Conservation (phyloP, 2,329 filamentous ascomycete species). For the Ceratocystis cubensis region DNA sequence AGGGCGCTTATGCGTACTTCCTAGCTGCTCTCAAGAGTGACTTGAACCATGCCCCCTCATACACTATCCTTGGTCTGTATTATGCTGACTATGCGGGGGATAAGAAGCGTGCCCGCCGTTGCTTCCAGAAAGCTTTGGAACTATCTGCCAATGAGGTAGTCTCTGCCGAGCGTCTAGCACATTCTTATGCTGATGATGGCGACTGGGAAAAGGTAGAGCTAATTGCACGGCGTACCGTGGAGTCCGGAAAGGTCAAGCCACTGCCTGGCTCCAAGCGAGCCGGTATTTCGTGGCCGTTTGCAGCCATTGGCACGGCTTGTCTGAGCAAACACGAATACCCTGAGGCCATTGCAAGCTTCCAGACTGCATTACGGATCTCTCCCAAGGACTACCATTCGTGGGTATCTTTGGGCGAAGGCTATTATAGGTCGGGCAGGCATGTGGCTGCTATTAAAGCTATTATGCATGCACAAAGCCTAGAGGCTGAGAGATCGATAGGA, state of each 20-base stretch:
- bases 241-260: slow-evolving; percentile 85
- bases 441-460: slow-evolving; percentile 92
- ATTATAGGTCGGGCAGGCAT: slow-evolving; percentile 84
- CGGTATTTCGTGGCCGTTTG: slow-evolving; percentile 90
- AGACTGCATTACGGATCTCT: slow-evolving; percentile 70
- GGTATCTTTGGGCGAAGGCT: slow-evolving; percentile 94
- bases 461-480: slow-evolving; percentile 66
- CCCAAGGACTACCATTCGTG: slow-evolving; percentile 89
- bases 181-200: slow-evolving; percentile 72
- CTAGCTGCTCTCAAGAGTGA: slow-evolving; percentile 74
- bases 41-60: slow-evolving; percentile 76
- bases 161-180: slow-evolving; percentile 76
- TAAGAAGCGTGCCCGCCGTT: slow-evolving; percentile 72
- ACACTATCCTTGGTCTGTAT: slow-evolving; percentile 80
- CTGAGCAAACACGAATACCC: slow-evolving; percentile 86
- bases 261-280: slow-evolving; percentile 87
- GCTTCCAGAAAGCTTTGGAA: slow-evolving; percentile 93
- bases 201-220: slow-evolving; percentile 97
- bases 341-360: slow-evolving; percentile 82
- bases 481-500: slow-evolving; percentile 39
- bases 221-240: slow-evolving; percentile 77
- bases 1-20: slow-evolving; percentile 72
- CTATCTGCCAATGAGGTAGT: slow-evolving; percentile 74
- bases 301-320: slow-evolving; percentile 84
- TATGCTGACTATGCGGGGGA: slow-evolving; percentile 87